Conservation (phyloP, 2,329 filamentous ascomycete species). For the Teratosphaeria viscida region DNA sequence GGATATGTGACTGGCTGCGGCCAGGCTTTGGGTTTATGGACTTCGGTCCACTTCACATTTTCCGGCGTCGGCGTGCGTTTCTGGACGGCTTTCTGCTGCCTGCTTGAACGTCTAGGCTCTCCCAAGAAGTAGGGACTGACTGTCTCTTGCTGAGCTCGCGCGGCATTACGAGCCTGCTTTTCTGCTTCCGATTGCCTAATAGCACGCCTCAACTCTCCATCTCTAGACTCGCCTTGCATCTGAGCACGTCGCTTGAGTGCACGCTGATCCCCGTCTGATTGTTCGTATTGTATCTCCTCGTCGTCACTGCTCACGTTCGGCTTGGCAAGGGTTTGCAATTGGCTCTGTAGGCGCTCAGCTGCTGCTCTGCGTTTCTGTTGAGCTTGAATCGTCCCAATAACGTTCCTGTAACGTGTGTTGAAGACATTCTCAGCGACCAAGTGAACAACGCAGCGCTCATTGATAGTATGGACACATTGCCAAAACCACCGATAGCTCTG, state of each 20-base stretch:
- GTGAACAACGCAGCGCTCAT: not conserved
- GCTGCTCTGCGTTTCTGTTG: not conserved
- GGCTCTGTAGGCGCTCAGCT: not conserved
- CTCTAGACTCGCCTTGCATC: not conserved
- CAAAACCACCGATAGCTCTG: conserved; percentile 1
- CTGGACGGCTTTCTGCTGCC: not conserved
- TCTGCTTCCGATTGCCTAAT: not conserved
- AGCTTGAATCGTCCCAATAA: not conserved
- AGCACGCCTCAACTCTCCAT: not conserved
- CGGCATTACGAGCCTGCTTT: not conserved
- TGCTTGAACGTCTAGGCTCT: not conserved
- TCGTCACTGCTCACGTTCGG: not conserved
- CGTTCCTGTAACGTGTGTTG: not conserved
- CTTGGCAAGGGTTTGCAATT: not conserved
- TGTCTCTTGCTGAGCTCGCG: not conserved
- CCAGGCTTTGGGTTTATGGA: conserved; percentile 18
- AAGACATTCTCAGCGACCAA: not conserved
- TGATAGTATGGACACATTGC: not conserved
- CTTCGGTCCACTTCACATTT: conserved; percentile 14
- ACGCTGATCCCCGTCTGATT: not conserved
- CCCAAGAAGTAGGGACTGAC: not conserved
- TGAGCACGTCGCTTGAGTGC: not conserved
- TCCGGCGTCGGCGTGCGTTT: not conserved
- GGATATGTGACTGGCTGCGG: conserved; percentile 50
- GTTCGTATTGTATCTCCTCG: not conserved